Evolutionary conservation across 2,329 filamentous ascomycete species (phyloP).

Genomic region (Aspergillus ustus): DNA sequence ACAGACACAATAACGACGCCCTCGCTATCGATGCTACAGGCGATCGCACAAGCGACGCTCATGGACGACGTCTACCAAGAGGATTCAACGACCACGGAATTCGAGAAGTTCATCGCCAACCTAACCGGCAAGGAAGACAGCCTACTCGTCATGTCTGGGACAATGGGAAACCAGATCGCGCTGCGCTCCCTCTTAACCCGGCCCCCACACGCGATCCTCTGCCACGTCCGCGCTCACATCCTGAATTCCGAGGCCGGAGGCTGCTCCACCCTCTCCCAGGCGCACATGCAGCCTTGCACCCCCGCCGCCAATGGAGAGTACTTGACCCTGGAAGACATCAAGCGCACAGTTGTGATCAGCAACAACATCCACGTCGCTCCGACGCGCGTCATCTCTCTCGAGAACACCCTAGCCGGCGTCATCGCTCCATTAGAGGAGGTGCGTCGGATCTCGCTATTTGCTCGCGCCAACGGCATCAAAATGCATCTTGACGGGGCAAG

Average conservation of each 20-base stretch:
- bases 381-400: slow-evolving; percentile 78
- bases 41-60: slow-evolving; percentile 74
- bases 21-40: slow-evolving; percentile 78
- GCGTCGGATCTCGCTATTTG: slow-evolving; percentile 71
- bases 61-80: slow-evolving; percentile 86
- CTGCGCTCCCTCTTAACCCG: slow-evolving; percentile 76
- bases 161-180: slow-evolving; percentile 91
- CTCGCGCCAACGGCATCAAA: slow-evolving; percentile 65
- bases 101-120: slow-evolving; percentile 74
- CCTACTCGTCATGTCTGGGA: slow-evolving; percentile 84
- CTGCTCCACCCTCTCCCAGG: too few relatives aligned
- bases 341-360: slow-evolving; percentile 64
- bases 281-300: too few relatives aligned
- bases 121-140: slow-evolving; percentile 76
- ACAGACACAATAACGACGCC: slow-evolving; percentile 73
- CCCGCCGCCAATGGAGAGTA: slow-evolving; percentile 65
- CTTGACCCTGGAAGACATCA: slow-evolving; percentile 76
- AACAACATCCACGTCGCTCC: slow-evolving; percentile 78
- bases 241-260: slow-evolving; percentile 68
- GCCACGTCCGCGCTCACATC: slow-evolving; percentile 79
- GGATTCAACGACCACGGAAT: slow-evolving; percentile 74
- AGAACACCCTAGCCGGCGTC: slow-evolving; percentile 82
- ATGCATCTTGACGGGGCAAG: slow-evolving; percentile 81
- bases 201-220: slow-evolving; percentile 79
- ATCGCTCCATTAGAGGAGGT: slow-evolving; percentile 77